Percentiles rank a stretch among this genome's conserved stretches.
Evolutionary conservation across 2,329 filamentous ascomycete species (phyloP).

Genomic region (Fusarium sulawesiense): DNA sequence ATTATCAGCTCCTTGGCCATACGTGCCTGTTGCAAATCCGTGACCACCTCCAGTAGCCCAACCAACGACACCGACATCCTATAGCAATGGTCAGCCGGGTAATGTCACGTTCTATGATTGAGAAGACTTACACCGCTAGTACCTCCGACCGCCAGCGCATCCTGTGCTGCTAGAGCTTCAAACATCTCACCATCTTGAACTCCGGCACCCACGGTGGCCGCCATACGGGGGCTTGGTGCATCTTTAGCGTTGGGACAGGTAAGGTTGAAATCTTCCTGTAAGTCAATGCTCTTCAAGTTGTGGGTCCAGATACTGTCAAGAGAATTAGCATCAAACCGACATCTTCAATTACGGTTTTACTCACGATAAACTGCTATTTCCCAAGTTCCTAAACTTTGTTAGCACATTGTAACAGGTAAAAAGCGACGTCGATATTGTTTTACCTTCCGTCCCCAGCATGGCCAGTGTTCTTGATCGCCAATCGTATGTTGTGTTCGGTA

Average conservation of each 20-base stretch:
- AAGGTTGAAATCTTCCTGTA: neutral
- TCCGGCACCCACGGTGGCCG: neutral
- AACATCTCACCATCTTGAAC: neutral
- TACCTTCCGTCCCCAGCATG: neutral
- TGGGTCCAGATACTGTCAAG: neutral
- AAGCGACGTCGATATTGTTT: neutral
- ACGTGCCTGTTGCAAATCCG: neutral
- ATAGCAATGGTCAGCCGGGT: neutral
- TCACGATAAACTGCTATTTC: neutral
- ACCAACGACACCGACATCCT: neutral
- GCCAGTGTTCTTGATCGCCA: neutral
- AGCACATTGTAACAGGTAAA: neutral
- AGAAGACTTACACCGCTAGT: neutral
- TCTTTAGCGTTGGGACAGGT: neutral
- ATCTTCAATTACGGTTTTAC: neutral
- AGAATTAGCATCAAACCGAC: neutral
- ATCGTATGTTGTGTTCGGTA: neutral
- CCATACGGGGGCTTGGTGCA: neutral
- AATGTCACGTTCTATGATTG: fast-evolving
- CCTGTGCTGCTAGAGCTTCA: neutral
- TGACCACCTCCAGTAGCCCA: slow-evolving; percentile 1
- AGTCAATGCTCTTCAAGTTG: neutral
- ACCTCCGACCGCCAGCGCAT: neutral
- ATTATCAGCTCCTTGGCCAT: slow-evolving; percentile 4
- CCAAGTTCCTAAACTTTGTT: neutral